Conservation (phyloP, 169 alveolate species). For the Cryptosporidium sp. region DNA sequence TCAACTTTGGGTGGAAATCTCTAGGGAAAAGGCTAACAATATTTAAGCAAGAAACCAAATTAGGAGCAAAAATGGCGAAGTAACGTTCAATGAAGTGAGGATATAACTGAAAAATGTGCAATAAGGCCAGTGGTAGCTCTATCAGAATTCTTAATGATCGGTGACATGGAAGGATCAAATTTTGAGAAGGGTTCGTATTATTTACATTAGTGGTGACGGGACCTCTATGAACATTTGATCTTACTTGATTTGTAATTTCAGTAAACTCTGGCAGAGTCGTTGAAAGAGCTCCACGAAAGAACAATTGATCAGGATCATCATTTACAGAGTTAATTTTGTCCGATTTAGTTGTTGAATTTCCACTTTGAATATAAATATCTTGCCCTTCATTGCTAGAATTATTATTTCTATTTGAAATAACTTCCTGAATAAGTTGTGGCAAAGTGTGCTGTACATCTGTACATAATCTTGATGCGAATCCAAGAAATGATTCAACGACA, state of each 20-base stretch:
- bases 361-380: constrained; percentile 20
- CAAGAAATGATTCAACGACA: constrained; percentile 66
- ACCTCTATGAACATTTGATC: constrained; percentile 38
- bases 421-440: constrained; percentile 67
- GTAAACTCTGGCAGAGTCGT: constrained; percentile 43
- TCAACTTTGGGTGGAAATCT: constrained; percentile 62
- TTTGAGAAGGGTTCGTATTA: neutral
- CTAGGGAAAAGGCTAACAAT: constrained; percentile 65
- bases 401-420: constrained; percentile 37
- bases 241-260: constrained; percentile 63
- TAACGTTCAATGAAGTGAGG: constrained; percentile 71
- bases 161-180: constrained; percentile 53
- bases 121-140: constrained; percentile 68
- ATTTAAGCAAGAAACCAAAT: constrained; percentile 56
- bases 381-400: constrained; percentile 4
- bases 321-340: constrained; percentile 15
- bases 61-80: constrained; percentile 75
- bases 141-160: constrained; percentile 65
- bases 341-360: constrained; percentile 31
- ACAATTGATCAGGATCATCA: constrained; percentile 54
- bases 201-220: constrained; percentile 2
- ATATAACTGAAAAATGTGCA: constrained; percentile 66
- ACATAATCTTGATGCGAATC: constrained; percentile 74
- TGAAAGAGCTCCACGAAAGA: constrained; percentile 53
- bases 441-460: constrained; percentile 57